A percentile compares a stretch with the other conserved stretches of the same genome.
Conservation (phyloP, 129 eudicot genomes). For the Arctium lappa region DNA sequence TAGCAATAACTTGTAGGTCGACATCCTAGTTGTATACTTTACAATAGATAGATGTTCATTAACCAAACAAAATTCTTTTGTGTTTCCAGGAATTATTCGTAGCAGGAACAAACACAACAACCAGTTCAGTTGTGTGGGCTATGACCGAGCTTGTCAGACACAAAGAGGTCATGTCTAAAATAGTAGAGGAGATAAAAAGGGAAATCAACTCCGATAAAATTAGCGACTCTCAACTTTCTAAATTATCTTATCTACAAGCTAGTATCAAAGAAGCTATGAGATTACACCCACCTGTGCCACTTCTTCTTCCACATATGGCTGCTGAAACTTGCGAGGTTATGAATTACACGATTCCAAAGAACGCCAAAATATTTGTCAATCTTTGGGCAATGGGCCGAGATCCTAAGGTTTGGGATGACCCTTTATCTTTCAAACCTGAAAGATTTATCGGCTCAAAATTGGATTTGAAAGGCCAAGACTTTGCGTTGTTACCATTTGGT, state of each 20-base stretch:
- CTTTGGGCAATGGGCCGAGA: conserved; percentile 35
- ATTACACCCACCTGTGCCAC: conserved; percentile 21
- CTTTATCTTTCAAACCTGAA: conserved; percentile 11
- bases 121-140: conserved; percentile 16
- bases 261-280: conserved; percentile 17
- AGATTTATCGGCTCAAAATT: conserved; percentile 17
- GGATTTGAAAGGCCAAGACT: conserved; percentile 4
- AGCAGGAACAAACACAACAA: conserved; percentile 20
- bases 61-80: neutral
- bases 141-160: conserved; percentile 18
- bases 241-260: conserved; percentile 18
- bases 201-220: neutral
- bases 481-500: conserved; percentile 23
- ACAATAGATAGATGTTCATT: neutral
- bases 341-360: conserved; percentile 32
- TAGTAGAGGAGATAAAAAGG: neutral
- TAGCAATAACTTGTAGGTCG: neutral
- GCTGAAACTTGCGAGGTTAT: conserved; percentile 19
- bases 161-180: conserved; percentile 3
- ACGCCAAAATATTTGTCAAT: conserved; percentile 21
- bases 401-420: conserved; percentile 27
- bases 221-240: neutral
- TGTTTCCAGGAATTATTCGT: conserved; percentile 15
- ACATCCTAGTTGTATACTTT: neutral
- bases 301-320: conserved; percentile 18